Base-by-base conservation (phyloP, 192 early-diverging fungal species). In the Coemansia guatemalensis region DNA sequence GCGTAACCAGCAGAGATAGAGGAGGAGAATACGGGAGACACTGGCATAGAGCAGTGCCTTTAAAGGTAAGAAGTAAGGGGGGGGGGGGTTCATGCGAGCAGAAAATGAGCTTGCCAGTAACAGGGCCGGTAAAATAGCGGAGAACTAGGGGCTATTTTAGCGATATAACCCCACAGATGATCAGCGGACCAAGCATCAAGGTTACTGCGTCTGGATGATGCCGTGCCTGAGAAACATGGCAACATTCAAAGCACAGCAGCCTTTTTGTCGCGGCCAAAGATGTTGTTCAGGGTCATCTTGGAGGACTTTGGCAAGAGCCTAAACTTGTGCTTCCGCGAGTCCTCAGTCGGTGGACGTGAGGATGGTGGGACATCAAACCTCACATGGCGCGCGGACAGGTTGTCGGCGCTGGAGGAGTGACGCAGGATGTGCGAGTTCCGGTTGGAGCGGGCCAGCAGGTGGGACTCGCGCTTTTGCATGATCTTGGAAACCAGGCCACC, bases 261-360 rank as follows among this genome's bases (percentile, higher is more conserved):
- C 48, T 60, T 63, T 57, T 62, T 72, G 64, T 73, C 67, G 56
- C 67, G 53, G 25, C 67, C 64, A 64, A 79, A 79, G 8, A 79
- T 63, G 41, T 69, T 65, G 27, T 61, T 67, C 4, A 79, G 60
- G 24, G 67, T 51, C 18, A 76, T 73, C 1, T 68, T 64, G 52
- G 78, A 71, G 11, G 71, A 47, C 48, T 61, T 74, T 20, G 71
- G 72, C 27, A 81, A 20, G 58, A 81, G 51, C 14, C 78, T 44
- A 27, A 73, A 53, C 62, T 67, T 61, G 5, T 29, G 25, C 22
- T 54, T 65, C 5, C 55, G 35, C 39, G 56, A 23, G 22, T 23
- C 9, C 0, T 8, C 62, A n/a, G 23, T 62, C n/a, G 23, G 56
- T 32, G 41, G 32, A 5, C n/a, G 41, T 18, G 25, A 23, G 35